Conservation (phyloP, 2,329 filamentous ascomycete species). For the Colletotrichum sp. region DNA sequence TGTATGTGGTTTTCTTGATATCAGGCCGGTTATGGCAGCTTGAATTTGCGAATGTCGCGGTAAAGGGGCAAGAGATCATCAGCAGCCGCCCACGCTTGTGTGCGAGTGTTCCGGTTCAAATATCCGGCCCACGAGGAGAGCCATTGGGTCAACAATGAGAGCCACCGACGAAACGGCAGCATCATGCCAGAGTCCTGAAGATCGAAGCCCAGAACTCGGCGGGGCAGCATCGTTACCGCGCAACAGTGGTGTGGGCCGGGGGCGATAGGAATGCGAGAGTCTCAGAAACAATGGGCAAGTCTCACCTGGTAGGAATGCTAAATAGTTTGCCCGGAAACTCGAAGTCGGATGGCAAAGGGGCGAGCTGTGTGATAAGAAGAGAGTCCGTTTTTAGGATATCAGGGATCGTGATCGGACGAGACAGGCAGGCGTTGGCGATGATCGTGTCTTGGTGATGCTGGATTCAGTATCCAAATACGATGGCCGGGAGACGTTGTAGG, state of each 20-base stretch:
- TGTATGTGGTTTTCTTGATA: background rate
- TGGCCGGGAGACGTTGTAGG: background rate
- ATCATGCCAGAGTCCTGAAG: background rate
- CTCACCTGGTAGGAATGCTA: constrained; percentile 22
- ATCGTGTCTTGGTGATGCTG: background rate
- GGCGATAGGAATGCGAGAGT: constrained; percentile 8
- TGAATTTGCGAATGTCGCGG: background rate
- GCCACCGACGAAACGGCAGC: background rate
- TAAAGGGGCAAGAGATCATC: background rate
- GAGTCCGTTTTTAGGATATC: background rate
- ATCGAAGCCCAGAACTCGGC: background rate
- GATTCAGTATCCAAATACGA: background rate
- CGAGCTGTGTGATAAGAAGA: background rate
- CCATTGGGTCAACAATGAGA: background rate
- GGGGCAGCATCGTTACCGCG: constrained; percentile 8
- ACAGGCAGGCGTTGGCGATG: background rate
- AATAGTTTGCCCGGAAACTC: constrained; percentile 6
- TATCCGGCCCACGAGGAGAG: background rate
- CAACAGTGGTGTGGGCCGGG: background rate
- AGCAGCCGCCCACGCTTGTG: background rate
- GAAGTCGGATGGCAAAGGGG: background rate
- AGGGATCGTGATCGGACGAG: background rate
- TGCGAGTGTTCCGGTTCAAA: background rate
- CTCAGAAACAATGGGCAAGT: constrained; percentile 17
- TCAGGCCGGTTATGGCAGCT: background rate